Evolutionary conservation across 1,284 basidiomycete species (phyloP).

Genomic region (Leccinum insolens): DNA sequence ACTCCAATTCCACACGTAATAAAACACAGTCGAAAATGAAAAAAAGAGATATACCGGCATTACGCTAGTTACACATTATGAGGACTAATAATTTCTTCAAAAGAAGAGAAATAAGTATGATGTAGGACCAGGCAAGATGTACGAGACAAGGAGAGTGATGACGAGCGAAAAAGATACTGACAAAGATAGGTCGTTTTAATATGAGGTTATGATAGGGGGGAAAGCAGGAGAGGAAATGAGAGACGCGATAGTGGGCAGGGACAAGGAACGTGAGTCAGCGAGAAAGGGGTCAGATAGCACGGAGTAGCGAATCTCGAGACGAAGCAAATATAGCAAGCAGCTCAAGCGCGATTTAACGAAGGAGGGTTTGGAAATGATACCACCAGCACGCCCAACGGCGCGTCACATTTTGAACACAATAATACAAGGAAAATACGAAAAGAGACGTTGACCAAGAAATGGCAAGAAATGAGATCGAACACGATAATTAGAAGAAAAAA

Average conservation of each 20-base stretch:
- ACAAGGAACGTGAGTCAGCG: constrained; percentile 16
- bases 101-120: constrained; percentile 6
- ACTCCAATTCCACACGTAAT: background rate
- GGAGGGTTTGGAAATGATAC: constrained; percentile 8
- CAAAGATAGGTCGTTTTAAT: background rate
- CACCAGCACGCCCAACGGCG: constrained; percentile 8
- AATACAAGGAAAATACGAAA: constrained; percentile 18
- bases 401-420: constrained; percentile 17
- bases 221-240: background rate
- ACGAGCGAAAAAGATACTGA: constrained; percentile 7
- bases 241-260: background rate
- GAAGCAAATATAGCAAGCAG: constrained; percentile 11
- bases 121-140: background rate
- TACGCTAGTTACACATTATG: constrained; percentile 26
- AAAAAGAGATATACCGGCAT: constrained; percentile 12
- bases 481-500: background rate
- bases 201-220: constrained; percentile 2
- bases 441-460: constrained; percentile 14
- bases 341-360: constrained; percentile 2
- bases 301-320: constrained; percentile 13
- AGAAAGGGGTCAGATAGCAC: constrained; percentile 13
- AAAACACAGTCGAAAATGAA: background rate
- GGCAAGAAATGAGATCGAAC: constrained; percentile 20
- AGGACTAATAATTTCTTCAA: constrained; percentile 8
- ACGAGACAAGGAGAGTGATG: background rate